Evolutionary conservation across 106 monocot genomes (phyloP), one percentile per base, ranked within the genome.

Genomic region (Dendrobium huoshanense): DNA sequence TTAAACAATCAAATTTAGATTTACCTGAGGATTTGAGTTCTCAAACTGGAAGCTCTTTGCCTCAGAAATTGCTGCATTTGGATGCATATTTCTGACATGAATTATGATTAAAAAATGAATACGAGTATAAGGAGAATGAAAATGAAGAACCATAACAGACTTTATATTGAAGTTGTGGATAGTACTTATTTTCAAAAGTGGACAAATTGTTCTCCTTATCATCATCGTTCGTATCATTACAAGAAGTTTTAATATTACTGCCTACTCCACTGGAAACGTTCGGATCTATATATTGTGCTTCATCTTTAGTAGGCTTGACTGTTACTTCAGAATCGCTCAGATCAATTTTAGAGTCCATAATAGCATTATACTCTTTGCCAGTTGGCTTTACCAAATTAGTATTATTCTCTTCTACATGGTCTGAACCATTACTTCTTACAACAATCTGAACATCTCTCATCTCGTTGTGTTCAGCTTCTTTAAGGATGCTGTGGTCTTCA

Each of bases 141-240:
- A 58, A 77, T 10, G 27, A 70, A 54, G 45, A 77, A 10, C 27
- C 15, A 16, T 24, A 61, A 59, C 20, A 22, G 24, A 10, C n/a
- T 59, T 17, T 27, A 45, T 44, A 0, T 78, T 48, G 43, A 55
- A 54, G 20, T 2, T 48, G 17, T 22, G 8, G 74, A 4, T 44
- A 37, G 73, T 75, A 87, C 87, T 83, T 83, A 19, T 67, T 56
- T 75, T 27, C 17, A 80, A 31, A 24, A 75, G 13, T 78, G 9
- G 41, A 25, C 37, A 44, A 67, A 45, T 73, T 29, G 79, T 92
- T 92, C 70, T 92, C 92, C 75, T 92, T 92, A 68, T 92, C 79
- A 19, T 90, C 88, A 68, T 90, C 89, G 8, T 90, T 77, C 1
- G 43, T 75, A 80, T 44, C 27, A 72, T 73, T 75, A 7, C 48